Percentiles rank a stretch among this genome's conserved stretches.
phyloP scores from a whole-genome alignment of 2,329 filamentous ascomycete genomes.

The Phyllosticta citribraziliensis region DNA sequence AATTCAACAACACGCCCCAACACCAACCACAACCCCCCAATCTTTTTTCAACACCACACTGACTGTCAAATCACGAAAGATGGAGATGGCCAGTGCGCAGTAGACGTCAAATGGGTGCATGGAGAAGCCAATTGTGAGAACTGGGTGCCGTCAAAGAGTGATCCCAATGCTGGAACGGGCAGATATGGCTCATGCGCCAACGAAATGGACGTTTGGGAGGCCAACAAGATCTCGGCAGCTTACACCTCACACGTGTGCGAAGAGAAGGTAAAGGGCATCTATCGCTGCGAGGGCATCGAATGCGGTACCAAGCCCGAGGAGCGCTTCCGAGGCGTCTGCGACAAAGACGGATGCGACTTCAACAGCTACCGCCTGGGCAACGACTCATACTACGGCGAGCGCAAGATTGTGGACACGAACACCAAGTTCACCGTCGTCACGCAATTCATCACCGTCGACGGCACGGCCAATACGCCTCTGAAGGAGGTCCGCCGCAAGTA shows the following conservation, averaged over 20 bases:
- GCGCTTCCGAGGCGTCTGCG: slow-evolving; percentile 54
- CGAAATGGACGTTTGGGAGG: slow-evolving; percentile 64
- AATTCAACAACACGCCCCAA: no score
- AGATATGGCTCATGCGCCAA: slow-evolving; percentile 53
- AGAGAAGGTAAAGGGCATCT: slow-evolving; percentile 32
- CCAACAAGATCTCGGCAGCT: slow-evolving; percentile 55
- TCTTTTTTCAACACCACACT: neutral
- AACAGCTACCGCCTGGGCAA: slow-evolving; percentile 53
- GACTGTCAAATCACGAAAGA: no score
- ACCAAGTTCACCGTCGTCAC: slow-evolving; percentile 41
- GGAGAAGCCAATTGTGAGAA: slow-evolving; percentile 47
- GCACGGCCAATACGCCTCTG: neutral
- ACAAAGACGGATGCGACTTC: slow-evolving; percentile 60
- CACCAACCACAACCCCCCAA: no score
- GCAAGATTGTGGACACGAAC: slow-evolving; percentile 34
- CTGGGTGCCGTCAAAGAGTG: slow-evolving; percentile 43
- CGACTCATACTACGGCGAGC: slow-evolving; percentile 51
- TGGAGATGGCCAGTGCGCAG: slow-evolving; percentile 30
- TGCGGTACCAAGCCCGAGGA: slow-evolving; percentile 35
- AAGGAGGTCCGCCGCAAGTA: slow-evolving; percentile 40
- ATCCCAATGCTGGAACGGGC: slow-evolving; percentile 45
- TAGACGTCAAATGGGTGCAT: slow-evolving; percentile 45
- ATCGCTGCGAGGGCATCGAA: slow-evolving; percentile 41
- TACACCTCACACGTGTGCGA: slow-evolving; percentile 57
- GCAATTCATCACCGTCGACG: slow-evolving; percentile 32